Percentiles rank a stretch among this genome's conserved stretches.
phyloP scores from a whole-genome alignment of 495 filamentous ascomycete species.

The Aspergillus funiculosus region DNA sequence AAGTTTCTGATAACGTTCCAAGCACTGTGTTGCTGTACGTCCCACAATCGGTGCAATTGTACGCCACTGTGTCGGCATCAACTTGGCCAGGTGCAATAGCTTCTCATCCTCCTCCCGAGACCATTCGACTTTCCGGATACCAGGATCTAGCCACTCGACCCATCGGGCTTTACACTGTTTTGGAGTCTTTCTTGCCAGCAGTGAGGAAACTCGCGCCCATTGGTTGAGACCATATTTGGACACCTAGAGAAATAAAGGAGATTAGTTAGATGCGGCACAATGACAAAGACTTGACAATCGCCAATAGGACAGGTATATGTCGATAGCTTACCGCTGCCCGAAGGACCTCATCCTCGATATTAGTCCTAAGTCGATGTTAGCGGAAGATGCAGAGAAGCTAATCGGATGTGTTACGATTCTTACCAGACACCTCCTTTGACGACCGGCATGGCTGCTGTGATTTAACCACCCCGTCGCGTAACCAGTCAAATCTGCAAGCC shows the following conservation, averaged over 20 bases:
- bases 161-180: constrained; percentile 99
- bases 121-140: constrained; percentile 98
- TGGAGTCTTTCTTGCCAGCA: constrained; percentile 93
- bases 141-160: constrained; percentile 96
- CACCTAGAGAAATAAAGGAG: constrained; percentile 45
- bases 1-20: constrained; percentile 94
- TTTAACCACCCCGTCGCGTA: constrained; percentile 8
- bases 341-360: constrained; percentile 90
- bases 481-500: constrained; percentile 14
- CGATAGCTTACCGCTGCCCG: constrained; percentile 60
- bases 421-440: constrained; percentile 98
- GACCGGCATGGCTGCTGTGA: constrained; percentile 66
- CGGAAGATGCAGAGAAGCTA: constrained; percentile 3
- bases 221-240: constrained; percentile 98
- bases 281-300: background rate
- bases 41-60: constrained; percentile 97
- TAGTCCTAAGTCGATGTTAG: constrained; percentile 46
- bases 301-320: background rate
- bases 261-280: constrained; percentile 12
- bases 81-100: constrained; percentile 87
- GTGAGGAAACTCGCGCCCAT: constrained; percentile 96
- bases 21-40: constrained; percentile 89
- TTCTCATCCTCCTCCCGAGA: constrained; percentile 98
- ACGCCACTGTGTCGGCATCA: constrained; percentile 99
- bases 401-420: constrained; percentile 41